Evolutionary conservation across 1,284 basidiomycete genomes (phyloP), one percentile per base, ranked within the genome.

Genomic region (Boletellus deceptivus): DNA sequence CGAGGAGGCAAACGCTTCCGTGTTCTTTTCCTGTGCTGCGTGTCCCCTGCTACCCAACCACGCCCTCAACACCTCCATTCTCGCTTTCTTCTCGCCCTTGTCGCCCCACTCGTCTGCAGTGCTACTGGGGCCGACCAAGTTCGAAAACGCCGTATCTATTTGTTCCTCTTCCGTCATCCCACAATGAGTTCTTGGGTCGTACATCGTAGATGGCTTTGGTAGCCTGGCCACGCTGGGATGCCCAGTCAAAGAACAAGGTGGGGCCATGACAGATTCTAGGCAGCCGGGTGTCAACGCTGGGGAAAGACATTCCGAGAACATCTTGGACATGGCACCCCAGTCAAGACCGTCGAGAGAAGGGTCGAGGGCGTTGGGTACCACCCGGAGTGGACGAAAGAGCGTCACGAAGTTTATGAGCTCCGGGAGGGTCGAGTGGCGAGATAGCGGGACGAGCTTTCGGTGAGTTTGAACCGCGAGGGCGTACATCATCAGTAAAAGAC

Each of bases 391-490:
- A 20, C 78, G 78, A 69, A 98, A 96, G 10, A 93, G 72, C 0
- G 78, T 71, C 13, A 95, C 90, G 45, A 97, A 87, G 3, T 74
- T 70, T 55, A 84, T 83, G 1, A 98, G 77, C 63, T 98, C 94
- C 0, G 90, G 89, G 1, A 95, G 77, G 0, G 89, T 77, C 0
- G 92, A 94, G 62, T 97, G 94, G 0, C 94, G 82, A 4, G 84
- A 83, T 1, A 96, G 73, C 0, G 93, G 91, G 0, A 91, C 84
- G 4, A 91, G 77, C 92, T 94, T 50, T 9, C 24, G 17, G 24
- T 2, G 8, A 4, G n/a, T 11, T 11, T 11, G 41, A 22, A 36
- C 6, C 17, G 20, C 34, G 14, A 35, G 6, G 34, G 24, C 6
- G 33, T n/a, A 43, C 36, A 39, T n/a, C 11, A 36, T 56, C 22